Evolutionary conservation across 257 asterid species (phyloP).

Genomic region (Salvia hispanica): DNA sequence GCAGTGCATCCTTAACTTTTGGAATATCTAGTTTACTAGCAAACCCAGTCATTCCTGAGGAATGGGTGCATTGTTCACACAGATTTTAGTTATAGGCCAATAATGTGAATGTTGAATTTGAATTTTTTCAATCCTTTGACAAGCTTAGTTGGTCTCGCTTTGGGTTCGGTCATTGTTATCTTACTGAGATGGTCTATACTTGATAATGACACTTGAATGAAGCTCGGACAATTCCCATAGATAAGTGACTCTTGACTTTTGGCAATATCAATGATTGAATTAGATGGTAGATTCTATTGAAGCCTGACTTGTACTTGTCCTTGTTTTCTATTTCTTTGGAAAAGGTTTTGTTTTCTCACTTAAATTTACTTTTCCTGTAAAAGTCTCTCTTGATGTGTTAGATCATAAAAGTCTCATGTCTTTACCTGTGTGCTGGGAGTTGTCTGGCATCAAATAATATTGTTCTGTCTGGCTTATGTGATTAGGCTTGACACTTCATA

Average conservation of each 20-base stretch:
- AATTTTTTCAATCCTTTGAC: conserved; percentile 7
- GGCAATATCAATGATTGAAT: not conserved
- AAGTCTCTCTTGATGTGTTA: too few species aligned
- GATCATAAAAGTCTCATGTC: too few species aligned
- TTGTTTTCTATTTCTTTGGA: too few species aligned
- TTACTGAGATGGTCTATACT: conserved; percentile 2
- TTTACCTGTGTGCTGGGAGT: not conserved
- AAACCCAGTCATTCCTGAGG: not conserved
- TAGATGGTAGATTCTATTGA: conserved; percentile 3
- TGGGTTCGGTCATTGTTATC: not conserved
- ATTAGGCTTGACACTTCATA: not conserved
- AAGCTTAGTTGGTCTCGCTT: too few species aligned
- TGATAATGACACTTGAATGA: not conserved
- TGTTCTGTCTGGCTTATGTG: not conserved
- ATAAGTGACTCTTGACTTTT: not conserved
- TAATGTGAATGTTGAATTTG: conserved; percentile 13
- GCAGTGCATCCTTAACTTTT: not conserved
- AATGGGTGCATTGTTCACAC: not conserved
- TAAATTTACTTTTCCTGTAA: too few species aligned
- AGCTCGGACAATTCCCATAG: conserved; percentile 14
- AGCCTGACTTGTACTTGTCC: not conserved
- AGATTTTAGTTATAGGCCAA: conserved; percentile 12
- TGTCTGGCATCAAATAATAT: not conserved
- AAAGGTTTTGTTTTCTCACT: too few species aligned
- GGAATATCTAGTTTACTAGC: conserved; percentile 14